A percentile compares a stretch with the other conserved stretches of the same genome.
phyloP scores from a whole-genome alignment of 106 monocot species.

The Acorus gramineus region DNA sequence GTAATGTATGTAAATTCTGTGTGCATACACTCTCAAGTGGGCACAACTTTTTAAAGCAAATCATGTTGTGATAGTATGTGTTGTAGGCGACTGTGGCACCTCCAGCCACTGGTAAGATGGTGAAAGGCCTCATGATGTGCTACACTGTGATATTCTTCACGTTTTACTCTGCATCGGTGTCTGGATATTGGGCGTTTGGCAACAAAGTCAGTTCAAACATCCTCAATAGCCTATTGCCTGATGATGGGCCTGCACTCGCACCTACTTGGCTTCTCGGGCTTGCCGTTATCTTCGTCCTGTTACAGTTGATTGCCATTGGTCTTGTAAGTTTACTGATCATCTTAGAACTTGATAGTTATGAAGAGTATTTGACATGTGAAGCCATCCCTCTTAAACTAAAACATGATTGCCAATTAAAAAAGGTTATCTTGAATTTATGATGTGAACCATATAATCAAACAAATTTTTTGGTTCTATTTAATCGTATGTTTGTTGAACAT shows the following conservation, averaged over 20 bases:
- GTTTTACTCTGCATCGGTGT: constrained; percentile 48
- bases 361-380: too few species aligned
- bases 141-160: constrained; percentile 51
- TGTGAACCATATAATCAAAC: too few species aligned
- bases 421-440: neutral
- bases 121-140: constrained; percentile 60
- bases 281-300: constrained; percentile 54
- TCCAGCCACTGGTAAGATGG: constrained; percentile 71
- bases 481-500: too few species aligned
- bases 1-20: constrained; percentile 12
- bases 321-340: constrained; percentile 20
- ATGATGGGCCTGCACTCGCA: constrained; percentile 47
- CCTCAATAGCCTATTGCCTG: constrained; percentile 56
- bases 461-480: too few species aligned
- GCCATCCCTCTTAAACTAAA: too few species aligned
- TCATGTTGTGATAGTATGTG: too few species aligned
- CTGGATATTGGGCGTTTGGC: constrained; percentile 71
- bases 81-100: constrained; percentile 75
- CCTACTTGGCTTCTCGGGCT: constrained; percentile 75
- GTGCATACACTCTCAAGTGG: too few species aligned
- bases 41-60: too few species aligned
- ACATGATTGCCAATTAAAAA: neutral
- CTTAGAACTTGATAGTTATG: too few species aligned
- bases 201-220: constrained; percentile 49
- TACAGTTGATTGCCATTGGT: constrained; percentile 63